Base-by-base conservation (phyloP, 2,329 filamentous ascomycete species). In the Cercospora berteroae region DNA sequence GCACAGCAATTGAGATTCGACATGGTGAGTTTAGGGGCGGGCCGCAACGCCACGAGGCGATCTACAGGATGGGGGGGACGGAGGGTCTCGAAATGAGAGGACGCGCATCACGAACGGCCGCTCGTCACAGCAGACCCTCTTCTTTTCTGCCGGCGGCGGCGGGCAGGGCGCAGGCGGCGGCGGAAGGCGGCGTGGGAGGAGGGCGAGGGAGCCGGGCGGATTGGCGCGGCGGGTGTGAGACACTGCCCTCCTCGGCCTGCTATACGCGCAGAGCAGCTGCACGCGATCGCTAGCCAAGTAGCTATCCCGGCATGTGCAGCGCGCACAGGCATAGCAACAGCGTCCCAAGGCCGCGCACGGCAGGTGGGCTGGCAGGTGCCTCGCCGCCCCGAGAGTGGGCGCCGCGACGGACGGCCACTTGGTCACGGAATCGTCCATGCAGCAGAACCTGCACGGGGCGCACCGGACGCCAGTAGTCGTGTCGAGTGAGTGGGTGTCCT, bases 1-100 rank as follows among this genome's bases (percentile, higher is more conserved):
- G 23, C 52, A 56, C 7, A 56, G 50, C 50, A 55, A 27, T 18
- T 57, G 52, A 63, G 33, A 63, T 63, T 56, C 31, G 59, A 52
- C 27, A 16, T 3, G 52, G 29, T 29, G 27, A 33, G 39, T 12
- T 16, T 57, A 23, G 48, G 29, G 25, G 61, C 61, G 61, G 61
- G 48, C 61, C 61, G 61, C 61, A 57, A 25, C 48, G 48, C 61
- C 60, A 31, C 44, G 60, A 42, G 27, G 60, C 31, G 60, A 63
- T 63, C 44, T 50, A 27, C 60, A 55, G 36, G 39, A 39, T 18
- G 25, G 52, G 52, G 52, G 25, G 36, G 9, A 39, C 27, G 59
- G 23, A 27, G n/a, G 10, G 13, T 33, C 18, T 48, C 27, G 42
- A 33, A 33, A 52, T 20, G 27, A 31, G 44, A 50, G 27, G 36